Evolutionary conservation across 768 basidiomycete species (phyloP), one percentile per base, ranked within the genome.

Genomic region (Calocybe indica): DNA sequence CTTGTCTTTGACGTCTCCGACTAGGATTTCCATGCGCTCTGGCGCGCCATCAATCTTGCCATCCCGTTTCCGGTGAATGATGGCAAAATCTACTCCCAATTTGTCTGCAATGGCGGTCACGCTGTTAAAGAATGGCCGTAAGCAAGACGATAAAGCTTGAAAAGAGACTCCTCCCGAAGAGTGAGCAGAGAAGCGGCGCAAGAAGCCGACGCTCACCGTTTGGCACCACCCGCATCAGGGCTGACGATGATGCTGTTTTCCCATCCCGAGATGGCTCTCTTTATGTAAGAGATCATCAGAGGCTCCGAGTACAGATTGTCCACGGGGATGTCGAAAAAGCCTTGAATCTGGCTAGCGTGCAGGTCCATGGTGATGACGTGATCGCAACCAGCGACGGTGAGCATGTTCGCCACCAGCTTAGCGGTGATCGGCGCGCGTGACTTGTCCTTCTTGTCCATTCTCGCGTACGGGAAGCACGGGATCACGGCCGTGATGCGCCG

Each of bases 331-430:
- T 97, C 93, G 64, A 98, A 98, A 74, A 98, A 98, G 6, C 95
- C 95, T 62, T 98, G 95, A 51, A 97, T 98, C 71, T 98, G 95
- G 58, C 88, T 88, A 37, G 95, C 94, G 61, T 97, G 95, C 43
- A 98, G 72, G 65, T 98, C 94, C 88, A 98, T 95, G n/a, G 95
- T 97, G 56, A 99, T 97, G 59, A 99, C 87, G 62, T 98, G 95
- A 68, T 98, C 95, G 62, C 93, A 96, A 15, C 95, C 95, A 7
- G 96, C 94, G 40, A 96, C 90, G 38, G 83, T 85, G 50, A 99
- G 75, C 95, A 98, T 98, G 67, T 96, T 98, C 15, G 95, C 94
- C 41, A 98, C 91, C 46, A 99, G 80, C 70, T 99, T 99, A 40
- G 95, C 93, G 5, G 95, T 97, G 65, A 99, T 99, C 22, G 96